These are phyloP conservation scores for Stephanodiscus minutulus DNA, from an alignment of 108 stramenopile genomes.

Conservation along the genomic window DNA sequence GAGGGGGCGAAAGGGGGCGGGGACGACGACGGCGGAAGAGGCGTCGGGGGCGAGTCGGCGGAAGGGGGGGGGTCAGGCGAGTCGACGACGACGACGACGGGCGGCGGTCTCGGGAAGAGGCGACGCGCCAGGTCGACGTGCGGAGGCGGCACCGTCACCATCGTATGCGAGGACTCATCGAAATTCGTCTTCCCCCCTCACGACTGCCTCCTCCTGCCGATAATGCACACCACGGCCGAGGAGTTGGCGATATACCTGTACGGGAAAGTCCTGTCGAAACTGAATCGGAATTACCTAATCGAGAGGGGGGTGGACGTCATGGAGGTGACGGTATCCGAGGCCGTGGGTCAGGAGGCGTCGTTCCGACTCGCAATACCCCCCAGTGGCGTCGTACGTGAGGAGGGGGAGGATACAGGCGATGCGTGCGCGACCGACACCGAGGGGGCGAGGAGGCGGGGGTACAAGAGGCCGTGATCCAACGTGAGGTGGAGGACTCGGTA, in stretches of 20 bases:
- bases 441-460: conserved; percentile 27
- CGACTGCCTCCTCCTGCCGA: conserved; percentile 91
- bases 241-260: conserved; percentile 92
- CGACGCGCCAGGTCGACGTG: no score
- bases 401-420: conserved; percentile 28
- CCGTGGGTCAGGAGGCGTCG: conserved; percentile 84
- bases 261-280: conserved; percentile 59
- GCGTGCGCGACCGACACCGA: conserved; percentile 45
- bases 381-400: conserved; percentile 34
- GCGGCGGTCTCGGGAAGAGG: background rate
- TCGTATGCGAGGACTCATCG: conserved; percentile 88
- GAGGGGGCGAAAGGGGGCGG: conserved; percentile 1
- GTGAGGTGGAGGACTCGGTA: background rate
- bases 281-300: conserved; percentile 66
- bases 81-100: background rate
- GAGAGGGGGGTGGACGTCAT: conserved; percentile 83
- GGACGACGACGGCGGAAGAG: background rate
- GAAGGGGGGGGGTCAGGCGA: background rate
- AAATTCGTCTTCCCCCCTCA: conserved; percentile 74
- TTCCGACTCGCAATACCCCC: conserved; percentile 68
- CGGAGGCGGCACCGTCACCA: conserved; percentile 29
- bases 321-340: conserved; percentile 90
- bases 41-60: background rate
- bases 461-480: no score
- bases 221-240: conserved; percentile 94